Base-by-base conservation (phyloP, 1,139 yeast genomes). In the Suhomyces guaymorum region DNA sequence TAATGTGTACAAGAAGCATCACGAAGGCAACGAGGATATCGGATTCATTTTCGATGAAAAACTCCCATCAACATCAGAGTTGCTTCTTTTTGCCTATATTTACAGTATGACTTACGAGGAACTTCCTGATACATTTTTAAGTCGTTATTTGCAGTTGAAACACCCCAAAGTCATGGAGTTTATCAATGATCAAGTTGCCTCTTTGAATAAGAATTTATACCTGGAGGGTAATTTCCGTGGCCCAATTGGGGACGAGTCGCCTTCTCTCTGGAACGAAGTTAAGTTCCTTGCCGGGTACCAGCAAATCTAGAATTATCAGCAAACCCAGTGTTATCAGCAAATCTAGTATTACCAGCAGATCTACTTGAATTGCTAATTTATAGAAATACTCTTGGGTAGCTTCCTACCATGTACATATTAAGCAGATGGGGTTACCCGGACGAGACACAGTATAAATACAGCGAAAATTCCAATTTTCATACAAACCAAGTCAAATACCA, bases 111-210 rank as follows among this genome's bases (percentile, higher is more conserved):
- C 68, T 0, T 51, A 47, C 35, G 48, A 46, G 2, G 59, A 57
- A 3, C 58, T 75, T 41, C 79, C 80, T 7, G 79, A 72, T 46
- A 55, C 54, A 35, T 76, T 70, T 41, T 52, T 75, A 17, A 45
- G 43, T 11, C 55, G 56, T 10, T 74, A 57, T 41, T 39, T 73
- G 31, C 36, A 46, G 8, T 43, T 48, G 25, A 54, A 60, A 20
- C 53, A 50, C 33, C 66, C 68, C 2, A 47, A 54, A 1, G 46
- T 62, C 19, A 31, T 49, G 33, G 32, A 30, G 26, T 43, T 42
- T 24, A 38, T 44, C 9, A 23, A 30, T 10, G 35, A 39, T 1
- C 34, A 40, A 5, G 38, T 41, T 11, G 39, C 34, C 26, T 38
- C 37, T 3, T 33, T 44, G 25, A 47, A 47, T 31, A 24, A 23